A percentile compares a stretch with the other conserved stretches of the same genome.
Conservation (phyloP, 192 early-diverging fungal genomes). For the Backusella tarrabulga region DNA sequence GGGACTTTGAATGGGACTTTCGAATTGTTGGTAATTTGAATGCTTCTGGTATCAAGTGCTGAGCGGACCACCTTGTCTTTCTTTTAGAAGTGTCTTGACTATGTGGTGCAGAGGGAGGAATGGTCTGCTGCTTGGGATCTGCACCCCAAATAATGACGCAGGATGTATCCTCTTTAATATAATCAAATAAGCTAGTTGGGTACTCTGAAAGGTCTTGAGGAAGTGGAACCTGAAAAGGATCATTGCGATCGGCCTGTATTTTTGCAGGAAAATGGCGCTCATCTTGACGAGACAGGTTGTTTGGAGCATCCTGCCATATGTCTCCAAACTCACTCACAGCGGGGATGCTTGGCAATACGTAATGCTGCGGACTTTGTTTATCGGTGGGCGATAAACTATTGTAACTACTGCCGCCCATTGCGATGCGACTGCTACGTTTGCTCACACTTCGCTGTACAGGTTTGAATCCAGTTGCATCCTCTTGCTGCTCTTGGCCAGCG, state of each 20-base stretch:
- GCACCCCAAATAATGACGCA: conserved; percentile 37
- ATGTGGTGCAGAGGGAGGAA: not conserved
- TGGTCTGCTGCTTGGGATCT: conserved; percentile 19
- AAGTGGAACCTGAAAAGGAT: conserved; percentile 7
- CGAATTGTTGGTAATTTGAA: not conserved
- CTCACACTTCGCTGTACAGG: conserved; percentile 2
- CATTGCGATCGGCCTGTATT: not conserved
- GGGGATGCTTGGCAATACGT: conserved; percentile 6
- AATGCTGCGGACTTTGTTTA: not conserved
- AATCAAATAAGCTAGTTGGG: conserved; percentile 33
- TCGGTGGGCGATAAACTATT: not conserved
- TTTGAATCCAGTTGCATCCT: conserved; percentile 1
- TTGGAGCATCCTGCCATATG: not conserved
- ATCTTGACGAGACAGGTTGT: not conserved
- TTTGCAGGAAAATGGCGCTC: not conserved
- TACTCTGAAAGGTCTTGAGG: conserved; percentile 30
- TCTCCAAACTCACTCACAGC: conserved; percentile 16
- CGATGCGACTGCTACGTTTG: not conserved
- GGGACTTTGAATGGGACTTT: not conserved
- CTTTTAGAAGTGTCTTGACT: not conserved
- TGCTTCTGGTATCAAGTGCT: not conserved
- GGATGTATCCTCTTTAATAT: conserved; percentile 27
- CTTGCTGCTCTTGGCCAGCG: not conserved
- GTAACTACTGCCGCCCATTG: not conserved
- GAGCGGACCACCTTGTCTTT: conserved; percentile 7